phyloP scores from a whole-genome alignment of 1,284 basidiomycete genomes.

The Cryptococcus maquisensis region DNA sequence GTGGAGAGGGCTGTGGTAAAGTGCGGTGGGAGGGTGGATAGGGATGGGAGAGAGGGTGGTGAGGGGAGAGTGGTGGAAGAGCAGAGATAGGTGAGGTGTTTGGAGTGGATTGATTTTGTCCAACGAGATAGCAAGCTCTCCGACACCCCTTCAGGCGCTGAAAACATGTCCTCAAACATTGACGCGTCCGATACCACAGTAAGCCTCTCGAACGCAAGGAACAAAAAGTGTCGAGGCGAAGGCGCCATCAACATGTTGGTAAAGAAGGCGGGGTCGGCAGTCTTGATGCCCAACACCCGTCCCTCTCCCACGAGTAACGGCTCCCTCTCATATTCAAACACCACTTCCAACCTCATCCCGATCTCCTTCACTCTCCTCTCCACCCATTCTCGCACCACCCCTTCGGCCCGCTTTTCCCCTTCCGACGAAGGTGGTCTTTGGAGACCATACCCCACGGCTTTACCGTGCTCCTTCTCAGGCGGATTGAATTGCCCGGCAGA shows the following conservation, averaged over 20 bases:
- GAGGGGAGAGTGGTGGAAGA: conserved; percentile 14
- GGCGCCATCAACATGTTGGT: conserved; percentile 54
- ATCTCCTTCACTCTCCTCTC: conserved; percentile 42
- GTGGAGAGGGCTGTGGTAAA: conserved; percentile 5
- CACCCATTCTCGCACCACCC: conserved; percentile 48
- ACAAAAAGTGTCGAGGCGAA: conserved; percentile 51
- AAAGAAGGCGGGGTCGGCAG: conserved; percentile 58
- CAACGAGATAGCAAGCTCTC: neutral
- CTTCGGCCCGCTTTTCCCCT: conserved; percentile 51
- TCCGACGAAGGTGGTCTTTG: conserved; percentile 49
- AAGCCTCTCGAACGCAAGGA: conserved; percentile 40
- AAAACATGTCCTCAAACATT: conserved; percentile 52
- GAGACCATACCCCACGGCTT: conserved; percentile 5
- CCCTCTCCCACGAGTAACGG: neutral
- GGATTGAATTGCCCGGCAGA: conserved; percentile 33
- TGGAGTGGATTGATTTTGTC: conserved; percentile 17
- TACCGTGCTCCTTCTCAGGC: conserved; percentile 17
- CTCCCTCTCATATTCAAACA: conserved; percentile 7
- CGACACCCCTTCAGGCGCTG: conserved; percentile 11
- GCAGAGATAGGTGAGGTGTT: conserved; percentile 18
- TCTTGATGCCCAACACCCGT: conserved; percentile 51
- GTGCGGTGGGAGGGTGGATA: conserved; percentile 6
- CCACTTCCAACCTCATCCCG: conserved; percentile 48
- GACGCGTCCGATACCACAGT: conserved; percentile 43
- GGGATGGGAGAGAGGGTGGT: conserved; percentile 12